Evolutionary conservation across 2,329 filamentous ascomycete species (phyloP), one percentile per base, ranked within the genome.

Genomic region (Purpureocillium takamizusanense): DNA sequence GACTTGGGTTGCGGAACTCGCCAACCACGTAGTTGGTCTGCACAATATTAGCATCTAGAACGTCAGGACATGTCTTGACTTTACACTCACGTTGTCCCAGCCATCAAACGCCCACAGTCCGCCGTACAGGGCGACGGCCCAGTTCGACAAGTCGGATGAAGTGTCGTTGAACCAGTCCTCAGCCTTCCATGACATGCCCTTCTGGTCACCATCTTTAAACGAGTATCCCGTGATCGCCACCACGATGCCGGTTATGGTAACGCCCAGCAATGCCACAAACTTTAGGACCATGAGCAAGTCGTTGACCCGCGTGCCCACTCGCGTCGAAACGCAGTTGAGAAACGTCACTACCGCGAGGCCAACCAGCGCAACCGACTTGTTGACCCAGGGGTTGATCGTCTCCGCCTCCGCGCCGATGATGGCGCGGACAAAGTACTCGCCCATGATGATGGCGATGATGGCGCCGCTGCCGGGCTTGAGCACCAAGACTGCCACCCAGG

Each of bases 101-200:
- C 92, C 92, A 57, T 98, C 92, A 62, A 92, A 98, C 1, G 92
- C 92, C 92, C 92, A 98, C 5, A 98, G 72, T 8, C 92, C 92
- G 13, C 88, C 90, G 58, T 98, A 98, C 34, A 98, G 65, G 0
- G 92, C 92, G 34, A 98, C 83, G 3, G 92, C 92, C 85, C 89
- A 97, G 48, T 81, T 81, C 34, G 83, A 94, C 36, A 84, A 72
- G 56, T 89, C 83, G 12, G 70, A 77, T 46, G 76, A 86, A 4
- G 90, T 95, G 40, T 83, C 81, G 39, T 87, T 81, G 54, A 97
- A 97, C 90, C 92, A 95, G 33, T 79, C 76, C 32, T 78, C 78
- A 3, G 76, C 77, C 60, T 92, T 94, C 92, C 92, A 98, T 50
- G 94, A 86, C 40, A 73, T 67, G 50, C 81, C 92, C 13, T 86